A percentile compares a stretch with the other conserved stretches of the same genome.
phyloP scores from a whole-genome alignment of 2,329 filamentous ascomycete species.

The Diatrype stigma region DNA sequence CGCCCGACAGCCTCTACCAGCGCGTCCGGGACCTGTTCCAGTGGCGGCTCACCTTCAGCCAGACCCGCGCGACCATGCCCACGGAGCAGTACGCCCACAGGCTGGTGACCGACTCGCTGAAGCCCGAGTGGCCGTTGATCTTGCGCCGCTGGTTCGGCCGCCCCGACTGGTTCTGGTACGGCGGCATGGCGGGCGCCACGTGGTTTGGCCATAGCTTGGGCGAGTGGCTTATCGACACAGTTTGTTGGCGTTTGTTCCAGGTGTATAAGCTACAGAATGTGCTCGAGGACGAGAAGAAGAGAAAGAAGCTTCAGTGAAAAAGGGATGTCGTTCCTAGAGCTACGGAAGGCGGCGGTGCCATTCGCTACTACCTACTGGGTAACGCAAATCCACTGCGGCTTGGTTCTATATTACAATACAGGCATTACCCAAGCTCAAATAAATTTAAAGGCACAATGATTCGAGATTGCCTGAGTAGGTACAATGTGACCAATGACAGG shows the following conservation, averaged over 20 bases:
- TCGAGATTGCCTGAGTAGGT: background rate
- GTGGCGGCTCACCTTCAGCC: conserved; percentile 38
- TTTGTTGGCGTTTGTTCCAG: background rate
- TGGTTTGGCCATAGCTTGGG: conserved; percentile 22
- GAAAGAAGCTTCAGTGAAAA: background rate
- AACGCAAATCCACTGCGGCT: too few relatives aligned
- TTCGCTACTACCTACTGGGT: too few relatives aligned
- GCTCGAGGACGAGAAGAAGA: background rate
- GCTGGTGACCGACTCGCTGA: conserved; percentile 36
- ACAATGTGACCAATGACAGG: background rate
- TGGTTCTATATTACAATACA: too few relatives aligned
- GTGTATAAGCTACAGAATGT: background rate
- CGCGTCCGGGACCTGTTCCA: conserved; percentile 40
- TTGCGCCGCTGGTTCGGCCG: conserved; percentile 28
- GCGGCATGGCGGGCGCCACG: conserved; percentile 21
- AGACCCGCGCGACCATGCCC: conserved; percentile 38
- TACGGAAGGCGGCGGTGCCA: too few relatives aligned
- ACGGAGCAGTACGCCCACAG: conserved; percentile 35
- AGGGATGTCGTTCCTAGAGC: too few relatives aligned
- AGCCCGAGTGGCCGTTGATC: conserved; percentile 22
- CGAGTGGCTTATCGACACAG: conserved; percentile 28
- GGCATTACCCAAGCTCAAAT: too few relatives aligned
- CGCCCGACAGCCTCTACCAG: conserved; percentile 38
- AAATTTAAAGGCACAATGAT: background rate
- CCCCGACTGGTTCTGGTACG: conserved; percentile 33